Conservation (phyloP, 2,329 filamentous ascomycete species). For the Sarocladiaceae sp. region DNA sequence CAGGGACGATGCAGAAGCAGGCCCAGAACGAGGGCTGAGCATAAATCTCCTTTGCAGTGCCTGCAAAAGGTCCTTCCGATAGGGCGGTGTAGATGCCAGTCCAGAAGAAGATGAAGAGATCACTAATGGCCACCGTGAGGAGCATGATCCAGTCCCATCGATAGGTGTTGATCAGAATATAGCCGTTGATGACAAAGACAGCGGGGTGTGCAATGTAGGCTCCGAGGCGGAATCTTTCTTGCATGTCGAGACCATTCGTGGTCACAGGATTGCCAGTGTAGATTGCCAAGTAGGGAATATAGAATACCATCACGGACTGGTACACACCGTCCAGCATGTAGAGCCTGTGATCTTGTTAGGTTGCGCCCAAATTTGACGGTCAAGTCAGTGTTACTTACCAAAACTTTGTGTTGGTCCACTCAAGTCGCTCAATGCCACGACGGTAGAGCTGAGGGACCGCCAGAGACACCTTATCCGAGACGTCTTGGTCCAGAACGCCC, state of each 20-base stretch:
- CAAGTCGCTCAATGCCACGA: conserved; percentile 87
- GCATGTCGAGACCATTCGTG: conserved; percentile 65
- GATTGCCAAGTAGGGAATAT: conserved; percentile 82
- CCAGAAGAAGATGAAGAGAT: conserved; percentile 89
- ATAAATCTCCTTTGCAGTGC: conserved; percentile 73
- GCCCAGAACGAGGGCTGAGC: conserved; percentile 82
- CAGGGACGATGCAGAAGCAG: conserved; percentile 67
- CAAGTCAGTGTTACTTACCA: conserved; percentile 56
- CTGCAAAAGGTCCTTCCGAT: conserved; percentile 57
- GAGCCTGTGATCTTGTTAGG: conserved; percentile 43
- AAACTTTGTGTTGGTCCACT: conserved; percentile 95
- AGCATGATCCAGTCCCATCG: conserved; percentile 97
- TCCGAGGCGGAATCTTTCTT: conserved; percentile 78
- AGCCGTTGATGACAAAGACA: conserved; percentile 84
- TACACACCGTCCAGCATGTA: conserved; percentile 96
- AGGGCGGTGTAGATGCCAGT: conserved; percentile 72
- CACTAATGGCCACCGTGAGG: conserved; percentile 74
- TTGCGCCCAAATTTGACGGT: neutral
- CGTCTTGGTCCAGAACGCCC: conserved; percentile 95
- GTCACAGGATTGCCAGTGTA: conserved; percentile 61
- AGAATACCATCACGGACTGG: conserved; percentile 90
- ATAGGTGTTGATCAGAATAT: conserved; percentile 94
- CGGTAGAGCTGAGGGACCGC: conserved; percentile 94
- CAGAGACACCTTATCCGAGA: conserved; percentile 86
- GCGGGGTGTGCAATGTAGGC: conserved; percentile 79